These are phyloP conservation scores for Hypoxylon lienhwacheense DNA, from an alignment of 495 filamentous ascomycete genomes.

Conservation along the genomic window DNA sequence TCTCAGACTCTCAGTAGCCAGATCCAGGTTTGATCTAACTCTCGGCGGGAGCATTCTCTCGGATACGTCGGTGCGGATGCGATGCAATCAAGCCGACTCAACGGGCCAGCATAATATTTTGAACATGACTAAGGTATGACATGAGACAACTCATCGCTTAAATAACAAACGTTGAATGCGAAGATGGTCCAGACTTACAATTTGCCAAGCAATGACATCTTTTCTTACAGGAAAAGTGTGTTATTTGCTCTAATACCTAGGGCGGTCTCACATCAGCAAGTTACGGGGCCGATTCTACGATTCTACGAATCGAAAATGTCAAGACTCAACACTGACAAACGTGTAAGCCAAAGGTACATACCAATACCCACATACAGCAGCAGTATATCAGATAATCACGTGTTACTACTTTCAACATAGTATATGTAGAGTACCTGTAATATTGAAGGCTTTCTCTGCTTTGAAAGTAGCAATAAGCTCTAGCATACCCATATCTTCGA, in stretches of 20 bases:
- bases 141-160: conserved; percentile 18
- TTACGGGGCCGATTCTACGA: conserved; percentile 2
- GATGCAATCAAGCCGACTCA: no score
- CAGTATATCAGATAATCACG: no score
- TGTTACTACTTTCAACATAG: no score
- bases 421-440: no score
- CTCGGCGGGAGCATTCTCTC: no score
- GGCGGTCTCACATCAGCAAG: conserved; percentile 30
- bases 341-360: conserved; percentile 6
- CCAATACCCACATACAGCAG: no score
- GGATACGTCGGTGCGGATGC: no score
- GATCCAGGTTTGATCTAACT: no score
- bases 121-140: conserved; percentile 26
- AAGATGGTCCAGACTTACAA: conserved; percentile 8
- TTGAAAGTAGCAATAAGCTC: no score
- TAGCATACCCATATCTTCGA: neutral
- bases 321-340: conserved; percentile 2
- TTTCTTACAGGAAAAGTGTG: conserved; percentile 15
- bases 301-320: conserved; percentile 9
- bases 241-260: conserved; percentile 20
- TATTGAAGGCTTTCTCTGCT: no score
- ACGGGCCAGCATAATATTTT: neutral
- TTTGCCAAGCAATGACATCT: conserved; percentile 4
- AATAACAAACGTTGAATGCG: neutral
- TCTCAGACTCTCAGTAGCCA: no score